Evolutionary conservation across 495 filamentous ascomycete genomes (phyloP), one percentile per base, ranked within the genome.

Genomic region (Podospora pseudopauciseta): DNA sequence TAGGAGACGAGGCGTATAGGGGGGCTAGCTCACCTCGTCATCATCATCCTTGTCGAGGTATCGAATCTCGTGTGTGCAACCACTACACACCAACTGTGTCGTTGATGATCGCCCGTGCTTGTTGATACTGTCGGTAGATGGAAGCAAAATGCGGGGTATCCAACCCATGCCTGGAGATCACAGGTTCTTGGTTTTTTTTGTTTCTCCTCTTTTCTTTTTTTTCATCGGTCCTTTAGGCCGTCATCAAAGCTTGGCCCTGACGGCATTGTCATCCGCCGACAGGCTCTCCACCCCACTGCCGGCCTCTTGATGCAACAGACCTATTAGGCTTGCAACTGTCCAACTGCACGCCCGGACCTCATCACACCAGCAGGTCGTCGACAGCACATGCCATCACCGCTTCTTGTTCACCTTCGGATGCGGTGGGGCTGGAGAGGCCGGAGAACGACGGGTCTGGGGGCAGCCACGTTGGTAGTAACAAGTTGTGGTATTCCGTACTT

Each of bases 141-240:
- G 19, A 56, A 34, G 30, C 63, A 63, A 57, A 68, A 64, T 71
- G 70, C 66, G 64, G 70, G 63, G 69, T 67, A 70, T 26, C 28
- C 18, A 34, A 20, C 18, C 30, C n/a, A 63, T 49, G 32, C 7
- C n/a, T 28, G 32, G n/a, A 32, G 61, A 63, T 58, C 55, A 58
- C 55, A 19, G 55, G 55, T 58, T 58, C 23, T 3, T 60, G 18
- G 19, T 60, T 49, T 18, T 49, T 23, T 23, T 23, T 23, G 23
- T 23, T 23, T 23, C 23, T 23, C 23, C 39, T 15, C 28, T 18
- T 34, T 19, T 9, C 16, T 4, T 23, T 34, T 49, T 16, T 56
- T 30, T 27, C 55, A 60, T 69, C 28, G 56, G 64, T 59, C 63
- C 61, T 54, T 55, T 54, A 49, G 62, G 28, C 65, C 62, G 58